phyloP scores from a whole-genome alignment of 352 stramenopile species.

The Pythium myriotylum region DNA sequence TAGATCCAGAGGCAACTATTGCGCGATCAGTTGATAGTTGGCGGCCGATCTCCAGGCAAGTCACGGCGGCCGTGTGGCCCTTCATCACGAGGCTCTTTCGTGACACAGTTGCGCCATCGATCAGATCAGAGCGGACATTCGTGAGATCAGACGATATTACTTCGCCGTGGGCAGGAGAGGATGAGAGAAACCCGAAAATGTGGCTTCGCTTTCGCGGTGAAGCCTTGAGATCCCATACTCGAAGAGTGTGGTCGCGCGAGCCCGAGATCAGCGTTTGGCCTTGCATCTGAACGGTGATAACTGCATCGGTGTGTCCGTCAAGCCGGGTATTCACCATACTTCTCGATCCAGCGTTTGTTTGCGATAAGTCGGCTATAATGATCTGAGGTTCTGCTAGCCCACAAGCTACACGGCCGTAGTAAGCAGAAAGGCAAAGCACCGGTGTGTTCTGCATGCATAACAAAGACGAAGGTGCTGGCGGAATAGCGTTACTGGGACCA shows the following conservation, averaged over 20 bases:
- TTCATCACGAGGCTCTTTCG: slow-evolving; percentile 65
- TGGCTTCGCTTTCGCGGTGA: slow-evolving; percentile 54
- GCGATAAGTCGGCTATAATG: slow-evolving; percentile 41
- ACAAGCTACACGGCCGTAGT: slow-evolving; percentile 53
- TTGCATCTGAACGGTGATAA: slow-evolving; percentile 60
- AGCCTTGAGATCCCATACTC: slow-evolving; percentile 68
- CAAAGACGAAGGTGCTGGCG: not conserved
- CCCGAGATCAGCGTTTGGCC: slow-evolving; percentile 68
- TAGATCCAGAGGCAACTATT: slow-evolving; percentile 66
- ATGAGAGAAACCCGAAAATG: slow-evolving; percentile 68
- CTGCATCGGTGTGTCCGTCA: slow-evolving; percentile 58
- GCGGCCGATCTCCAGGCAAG: slow-evolving; percentile 73
- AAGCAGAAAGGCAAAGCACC: slow-evolving; percentile 58
- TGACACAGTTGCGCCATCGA: slow-evolving; percentile 61
- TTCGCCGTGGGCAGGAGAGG: slow-evolving; percentile 11
- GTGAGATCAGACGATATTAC: slow-evolving; percentile 22
- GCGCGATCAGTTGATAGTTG: slow-evolving; percentile 60
- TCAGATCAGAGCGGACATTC: slow-evolving; percentile 24
- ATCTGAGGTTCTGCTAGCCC: slow-evolving; percentile 46
- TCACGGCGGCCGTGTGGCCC: slow-evolving; percentile 63
- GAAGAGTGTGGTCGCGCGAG: slow-evolving; percentile 71
- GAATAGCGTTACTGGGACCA: slow-evolving; percentile 5
- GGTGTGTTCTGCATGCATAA: slow-evolving; percentile 27
- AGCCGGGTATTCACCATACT: slow-evolving; percentile 27
- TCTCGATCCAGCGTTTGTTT: not conserved